A percentile compares a stretch with the other conserved stretches of the same genome.
These are phyloP conservation scores for Pinus tabuliformis DNA, from an alignment of 75 land plant species.

Conservation along the genomic window DNA sequence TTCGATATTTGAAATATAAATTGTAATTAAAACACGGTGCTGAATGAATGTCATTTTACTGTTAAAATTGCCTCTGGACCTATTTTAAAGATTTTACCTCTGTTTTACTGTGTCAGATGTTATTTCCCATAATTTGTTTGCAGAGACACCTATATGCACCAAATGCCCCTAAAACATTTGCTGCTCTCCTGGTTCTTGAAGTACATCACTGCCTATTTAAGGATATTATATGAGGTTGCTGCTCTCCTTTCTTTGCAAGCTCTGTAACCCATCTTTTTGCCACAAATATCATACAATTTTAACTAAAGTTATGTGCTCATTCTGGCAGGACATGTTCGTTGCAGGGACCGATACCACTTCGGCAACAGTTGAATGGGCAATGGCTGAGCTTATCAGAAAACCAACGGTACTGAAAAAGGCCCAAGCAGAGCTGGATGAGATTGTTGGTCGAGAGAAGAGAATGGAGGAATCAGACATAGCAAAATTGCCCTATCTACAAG, in stretches of 20 bases:
- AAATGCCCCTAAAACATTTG: too few species aligned
- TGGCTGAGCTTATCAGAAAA: constrained; percentile 15
- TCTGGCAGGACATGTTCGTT: not conserved
- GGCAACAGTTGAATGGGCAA: constrained; percentile 15
- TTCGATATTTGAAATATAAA: too few species aligned
- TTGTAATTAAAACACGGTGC: too few species aligned
- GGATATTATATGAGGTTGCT: not conserved
- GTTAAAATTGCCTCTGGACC: too few species aligned
- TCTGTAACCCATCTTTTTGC: not conserved
- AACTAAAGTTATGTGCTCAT: not conserved
- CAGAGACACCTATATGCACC: too few species aligned
- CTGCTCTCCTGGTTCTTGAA: too few species aligned
- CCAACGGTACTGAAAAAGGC: constrained; percentile 3
- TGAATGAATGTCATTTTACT: too few species aligned
- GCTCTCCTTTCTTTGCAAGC: not conserved
- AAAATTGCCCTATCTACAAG: constrained; percentile 6
- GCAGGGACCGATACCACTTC: constrained; percentile 20
- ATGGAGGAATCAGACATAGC: constrained; percentile 16
- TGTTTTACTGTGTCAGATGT: too few species aligned
- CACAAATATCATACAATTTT: not conserved
- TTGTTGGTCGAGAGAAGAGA: constrained; percentile 2
- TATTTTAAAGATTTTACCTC: too few species aligned
- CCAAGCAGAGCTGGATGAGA: constrained; percentile 11
- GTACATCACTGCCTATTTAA: too few species aligned
- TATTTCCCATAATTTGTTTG: too few species aligned